Conservation (phyloP, 2,329 filamentous ascomycete species). For the Aspergillus sergii region DNA sequence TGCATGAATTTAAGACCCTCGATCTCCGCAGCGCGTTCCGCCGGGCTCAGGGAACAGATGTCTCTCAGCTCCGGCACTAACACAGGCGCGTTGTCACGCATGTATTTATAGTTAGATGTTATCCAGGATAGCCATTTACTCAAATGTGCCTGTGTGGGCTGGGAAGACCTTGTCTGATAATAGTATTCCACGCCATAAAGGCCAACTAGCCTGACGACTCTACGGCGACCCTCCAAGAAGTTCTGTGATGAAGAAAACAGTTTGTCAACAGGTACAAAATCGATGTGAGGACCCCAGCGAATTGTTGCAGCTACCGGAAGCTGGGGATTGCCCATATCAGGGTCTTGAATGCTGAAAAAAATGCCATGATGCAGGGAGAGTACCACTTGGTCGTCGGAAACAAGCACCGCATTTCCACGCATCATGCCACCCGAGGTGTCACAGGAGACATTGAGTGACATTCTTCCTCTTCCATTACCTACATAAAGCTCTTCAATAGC, state of each 20-base stretch:
- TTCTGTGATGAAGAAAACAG: neutral
- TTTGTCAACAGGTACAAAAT: slow-evolving; percentile 8
- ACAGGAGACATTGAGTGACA: slow-evolving; percentile 11
- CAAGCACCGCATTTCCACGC: slow-evolving; percentile 7
- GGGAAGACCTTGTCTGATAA: neutral
- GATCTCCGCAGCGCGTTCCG: neutral
- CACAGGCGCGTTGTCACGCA: neutral
- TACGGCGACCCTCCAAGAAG: neutral
- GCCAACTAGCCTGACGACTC: neutral
- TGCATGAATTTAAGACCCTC: neutral
- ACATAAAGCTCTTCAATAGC: slow-evolving; percentile 25
- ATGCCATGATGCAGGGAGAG: slow-evolving; percentile 5
- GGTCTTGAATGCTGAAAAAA: slow-evolving; percentile 14
- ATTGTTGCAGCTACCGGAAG: slow-evolving; percentile 1
- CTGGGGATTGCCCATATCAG: slow-evolving; percentile 3
- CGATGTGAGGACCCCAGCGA: slow-evolving; percentile 12
- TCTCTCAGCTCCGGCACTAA: slow-evolving; percentile 7
- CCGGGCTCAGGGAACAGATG: neutral
- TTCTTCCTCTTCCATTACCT: neutral
- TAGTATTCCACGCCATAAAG: slow-evolving; percentile 11
- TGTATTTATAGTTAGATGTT: neutral
- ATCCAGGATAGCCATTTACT: slow-evolving; percentile 14
- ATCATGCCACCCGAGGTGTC: slow-evolving; percentile 9
- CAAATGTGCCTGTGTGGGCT: slow-evolving; percentile 4
- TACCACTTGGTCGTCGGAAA: neutral